phyloP scores from a whole-genome alignment of 495 filamentous ascomycete genomes.

The Hypoxylon lenormandii region DNA sequence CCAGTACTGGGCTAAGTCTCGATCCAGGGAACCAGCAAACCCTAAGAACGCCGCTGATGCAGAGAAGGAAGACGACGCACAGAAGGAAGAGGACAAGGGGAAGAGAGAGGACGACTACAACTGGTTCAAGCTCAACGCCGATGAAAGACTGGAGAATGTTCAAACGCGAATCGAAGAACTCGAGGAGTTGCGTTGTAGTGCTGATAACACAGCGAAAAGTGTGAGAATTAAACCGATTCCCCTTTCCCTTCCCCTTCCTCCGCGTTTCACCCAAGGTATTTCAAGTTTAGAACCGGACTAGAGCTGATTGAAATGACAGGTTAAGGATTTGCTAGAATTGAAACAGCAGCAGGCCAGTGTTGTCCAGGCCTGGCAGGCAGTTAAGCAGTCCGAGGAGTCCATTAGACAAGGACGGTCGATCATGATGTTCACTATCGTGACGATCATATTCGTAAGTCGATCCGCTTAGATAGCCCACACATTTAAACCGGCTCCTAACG shows the following conservation, averaged over 20 bases:
- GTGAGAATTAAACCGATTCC: constrained; percentile 28
- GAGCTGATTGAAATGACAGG: constrained; percentile 38
- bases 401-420: constrained; percentile 69
- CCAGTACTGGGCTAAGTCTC: constrained; percentile 10
- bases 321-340: constrained; percentile 65
- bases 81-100: not conserved
- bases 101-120: constrained; percentile 32
- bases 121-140: constrained; percentile 48
- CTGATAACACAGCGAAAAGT: constrained; percentile 44
- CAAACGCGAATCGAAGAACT: constrained; percentile 46
- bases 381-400: constrained; percentile 68
- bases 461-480: not conserved
- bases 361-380: constrained; percentile 67
- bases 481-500: not conserved
- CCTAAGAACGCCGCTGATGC: constrained; percentile 7
- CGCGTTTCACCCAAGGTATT: constrained; percentile 4
- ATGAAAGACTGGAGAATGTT: constrained; percentile 38
- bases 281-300: constrained; percentile 10
- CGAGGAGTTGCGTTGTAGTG: constrained; percentile 44
- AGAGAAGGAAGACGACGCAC: not conserved
- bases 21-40: not conserved
- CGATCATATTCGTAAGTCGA: constrained; percentile 64
- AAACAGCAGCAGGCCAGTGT: constrained; percentile 75
- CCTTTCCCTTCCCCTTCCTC: not conserved
- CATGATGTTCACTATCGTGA: constrained; percentile 74